Evolutionary conservation across 1,139 yeast genomes (phyloP).

Genomic region (Blastobotrys apis): DNA sequence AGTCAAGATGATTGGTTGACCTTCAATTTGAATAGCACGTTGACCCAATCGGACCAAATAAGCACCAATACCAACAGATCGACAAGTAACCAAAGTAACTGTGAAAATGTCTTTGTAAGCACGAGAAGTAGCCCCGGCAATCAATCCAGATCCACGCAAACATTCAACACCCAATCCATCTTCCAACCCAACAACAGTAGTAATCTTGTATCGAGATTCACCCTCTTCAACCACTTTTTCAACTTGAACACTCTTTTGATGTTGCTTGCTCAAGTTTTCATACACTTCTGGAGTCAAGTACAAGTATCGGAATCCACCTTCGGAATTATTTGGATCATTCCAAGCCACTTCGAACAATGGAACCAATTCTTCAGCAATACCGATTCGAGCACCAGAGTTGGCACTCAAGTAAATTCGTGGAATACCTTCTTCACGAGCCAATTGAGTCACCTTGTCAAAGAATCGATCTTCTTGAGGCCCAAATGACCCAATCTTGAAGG

Average conservation of each 20-base stretch:
- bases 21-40: constrained; percentile 97
- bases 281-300: constrained; percentile 72
- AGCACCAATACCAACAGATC: constrained; percentile 99
- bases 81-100: constrained; percentile 90
- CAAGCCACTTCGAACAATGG: constrained; percentile 90
- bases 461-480: constrained; percentile 96
- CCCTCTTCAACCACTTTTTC: constrained; percentile 83
- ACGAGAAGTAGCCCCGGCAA: constrained; percentile 97
- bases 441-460: constrained; percentile 87
- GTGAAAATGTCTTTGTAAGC: constrained; percentile 98
- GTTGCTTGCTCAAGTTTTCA: constrained; percentile 56
- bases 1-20: constrained; percentile 95
- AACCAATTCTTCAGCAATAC: constrained; percentile 92
- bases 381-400: constrained; percentile 98
- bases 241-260: constrained; percentile 56
- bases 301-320: constrained; percentile 85
- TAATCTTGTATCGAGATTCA: constrained; percentile 73
- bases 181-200: constrained; percentile 85
- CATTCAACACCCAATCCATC: constrained; percentile 98
- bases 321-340: constrained; percentile 71
- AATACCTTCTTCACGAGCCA: constrained; percentile 84
- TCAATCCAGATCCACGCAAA: constrained; percentile 94
- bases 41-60: constrained; percentile 96
- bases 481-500: constrained; percentile 95
- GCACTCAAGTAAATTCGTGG: constrained; percentile 96